Base-by-base conservation (phyloP, 78 protist species). In the Dictyostelium purpureum region DNA sequence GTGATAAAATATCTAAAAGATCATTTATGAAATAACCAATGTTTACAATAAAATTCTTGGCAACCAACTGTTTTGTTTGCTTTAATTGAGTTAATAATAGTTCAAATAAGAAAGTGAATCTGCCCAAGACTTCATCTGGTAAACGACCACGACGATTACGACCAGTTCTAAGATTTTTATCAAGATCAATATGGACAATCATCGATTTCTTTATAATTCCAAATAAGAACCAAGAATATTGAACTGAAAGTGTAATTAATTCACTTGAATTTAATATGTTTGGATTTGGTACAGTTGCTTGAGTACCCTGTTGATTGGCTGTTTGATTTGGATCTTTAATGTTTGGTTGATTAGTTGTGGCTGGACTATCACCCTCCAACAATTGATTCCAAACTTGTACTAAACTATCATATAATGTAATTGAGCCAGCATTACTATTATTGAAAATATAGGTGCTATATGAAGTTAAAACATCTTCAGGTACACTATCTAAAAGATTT, bases 171-270 rank as follows among this genome's bases (percentile, higher is more conserved):
- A 57, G 12, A 21, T 42, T 40, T 6, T 63, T 35, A 24, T 77
- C 66, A 4, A 54, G 67, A 40, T 88, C 75, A 61, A 88, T 75
- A 33, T 77, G 79, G 0, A 77, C 4, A 6, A 91, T 76, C 95
- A 91, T 91, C 43, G 90, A 81, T 73, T 91, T 91, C 24, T 35
- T n/a, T 18, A 82, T 80, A 7, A 91, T 37, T 16, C 71, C 83
- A 51, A 91, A 80, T 28, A 91, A 26, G 82, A 91, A 80, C 95
- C 95, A 91, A 6, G 95, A 66, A 65, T 81, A 82, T 21, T 91
- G 89, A 5, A 90, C 24, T 42, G 85, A 75, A 4, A 83, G 43
- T 2, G 42, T 12, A 3, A 61, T 37, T 43, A 47, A 33, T 33
- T 45, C 63, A 67, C 16, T 43, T 10, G 1, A 18, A 26, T 18